Evolutionary conservation across 345 rosid genomes (phyloP), one percentile per base, ranked within the genome.

Genomic region (Bretschneidera sinensis): DNA sequence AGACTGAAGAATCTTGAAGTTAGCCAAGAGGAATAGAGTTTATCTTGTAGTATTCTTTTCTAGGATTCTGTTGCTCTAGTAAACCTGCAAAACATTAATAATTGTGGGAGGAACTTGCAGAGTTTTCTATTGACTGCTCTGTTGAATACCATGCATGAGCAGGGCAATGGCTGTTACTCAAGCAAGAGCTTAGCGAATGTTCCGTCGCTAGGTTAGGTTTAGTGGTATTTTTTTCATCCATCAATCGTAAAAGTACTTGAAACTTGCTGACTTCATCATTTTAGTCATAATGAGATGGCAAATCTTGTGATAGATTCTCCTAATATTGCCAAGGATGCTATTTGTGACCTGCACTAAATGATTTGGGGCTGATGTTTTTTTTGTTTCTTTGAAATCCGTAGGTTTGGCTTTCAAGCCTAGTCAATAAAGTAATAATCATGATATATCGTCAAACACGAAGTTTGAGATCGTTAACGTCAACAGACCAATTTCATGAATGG

Each of bases 1-100:
- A 83, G 87, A 71, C 55, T 87, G 76, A 78, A 81, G 79, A 77
- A 83, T 47, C 95, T 92, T 60, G 88, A 86, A 66, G 87, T 87
- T 50, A 58, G 65, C 16, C 62, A 68, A 28, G 86, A 79, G 28
- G 74, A 77, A 24, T 87, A 74, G 71, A 58, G 64, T 51, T 51
- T 14, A 1, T 25, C 28, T 54, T 54, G 14, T 55, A 24, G 10
- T 17, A 2, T 23, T 11, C 21, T 35, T 35, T 35, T 23, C n/a
- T n/a, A n/a, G 10, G 66, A 21, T 21, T 73, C 43, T 68, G 24
- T 60, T 56, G 63, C 63, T 24, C 62, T 51, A 28, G 49, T 54
- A 2, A 24, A 20, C 43, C 47, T 57, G 20, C 18, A 48, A 64
- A 20, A 47, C 59, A 21, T 54, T 51, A 61, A 25, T 66, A 71